Conservation (phyloP, 2,329 filamentous ascomycete species). For the Fusarium sterilihyphosum region DNA sequence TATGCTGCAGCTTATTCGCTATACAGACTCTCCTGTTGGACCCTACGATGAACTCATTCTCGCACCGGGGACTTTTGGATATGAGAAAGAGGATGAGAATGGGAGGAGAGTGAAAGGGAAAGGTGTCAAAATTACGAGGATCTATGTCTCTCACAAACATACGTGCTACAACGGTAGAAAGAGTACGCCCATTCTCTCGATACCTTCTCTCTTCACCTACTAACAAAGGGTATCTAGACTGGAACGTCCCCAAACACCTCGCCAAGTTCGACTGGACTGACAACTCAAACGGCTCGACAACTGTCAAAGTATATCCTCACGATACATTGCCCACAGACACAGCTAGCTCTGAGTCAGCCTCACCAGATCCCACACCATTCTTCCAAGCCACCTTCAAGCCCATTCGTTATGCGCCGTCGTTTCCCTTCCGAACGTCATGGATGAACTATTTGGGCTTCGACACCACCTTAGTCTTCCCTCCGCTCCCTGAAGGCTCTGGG, state of each 20-base stretch:
- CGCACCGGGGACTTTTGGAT: slow-evolving; percentile 57
- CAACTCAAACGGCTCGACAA: slow-evolving; percentile 48
- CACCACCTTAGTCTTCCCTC: slow-evolving; percentile 58
- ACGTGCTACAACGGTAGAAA: slow-evolving; percentile 63
- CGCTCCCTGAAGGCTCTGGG: slow-evolving; percentile 54
- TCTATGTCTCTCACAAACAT: slow-evolving; percentile 64
- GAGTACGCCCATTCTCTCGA: slow-evolving; percentile 48
- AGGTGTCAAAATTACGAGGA: slow-evolving; percentile 59
- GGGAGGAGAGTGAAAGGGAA: slow-evolving; percentile 45
- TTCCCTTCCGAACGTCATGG: slow-evolving; percentile 55
- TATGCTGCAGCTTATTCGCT: slow-evolving; percentile 62
- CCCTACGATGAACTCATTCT: slow-evolving; percentile 64
- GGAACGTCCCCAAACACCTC: slow-evolving; percentile 66
- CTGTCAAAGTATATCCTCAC: slow-evolving; percentile 57
- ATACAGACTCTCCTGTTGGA: slow-evolving; percentile 61
- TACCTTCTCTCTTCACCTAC: neutral
- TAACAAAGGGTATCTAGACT: slow-evolving; percentile 50
- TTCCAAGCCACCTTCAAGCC: slow-evolving; percentile 59
- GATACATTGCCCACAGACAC: slow-evolving; percentile 45
- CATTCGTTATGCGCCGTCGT: slow-evolving; percentile 53
- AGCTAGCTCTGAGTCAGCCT: slow-evolving; percentile 45
- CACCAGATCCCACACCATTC: slow-evolving; percentile 50
- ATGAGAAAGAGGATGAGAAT: slow-evolving; percentile 50
- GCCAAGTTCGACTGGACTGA: slow-evolving; percentile 60
- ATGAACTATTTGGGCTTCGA: slow-evolving; percentile 55